Evolutionary conservation across 148 eudicot genomes (phyloP), one percentile per base, ranked within the genome.

Genomic region (Camellia japonica): DNA sequence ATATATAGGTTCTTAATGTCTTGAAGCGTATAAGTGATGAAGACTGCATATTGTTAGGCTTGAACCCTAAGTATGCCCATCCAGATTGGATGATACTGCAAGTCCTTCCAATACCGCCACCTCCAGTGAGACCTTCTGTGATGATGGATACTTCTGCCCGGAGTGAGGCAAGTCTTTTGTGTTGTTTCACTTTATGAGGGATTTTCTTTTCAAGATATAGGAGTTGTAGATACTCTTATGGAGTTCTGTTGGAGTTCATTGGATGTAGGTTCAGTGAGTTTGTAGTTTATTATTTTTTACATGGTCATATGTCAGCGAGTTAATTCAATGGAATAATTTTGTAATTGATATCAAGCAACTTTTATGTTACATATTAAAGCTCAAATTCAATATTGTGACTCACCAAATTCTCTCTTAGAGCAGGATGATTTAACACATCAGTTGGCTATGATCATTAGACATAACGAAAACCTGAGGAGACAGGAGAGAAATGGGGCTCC

Each of bases 401-500:
- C 16, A 30, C 41, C 16, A 23, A 15, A 30, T 62, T 68, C 20
- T 58, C 52, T 79, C 59, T 75, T 65, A 6, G 42, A 84, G 74
- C 92, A 96, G 99, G 99, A 97, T 86, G 99, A 97, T 88, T 83
- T 94, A 85, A 97, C 99, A 65, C 99, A 97, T 87, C 99, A 97
- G 81, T 84, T 97, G 74, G 99, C 99, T 3, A 97, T 97, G 99
- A 94, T 97, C 77, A 94, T 97, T 70, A 86, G 99, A 75, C 94
- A 94, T 81, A 97, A 97, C 75, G 99, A 96, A 84, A 92, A 91
- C 78, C 64, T 96, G 87, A 91, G 93, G 87, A 87, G 86, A 81
- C 99, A 96, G 83, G 99, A 94, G 85, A 90, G 98, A 82, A 96
- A 96, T 87, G 99, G 99, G 64, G 99, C 99, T 81, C 99, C 99